Evolutionary conservation across 23 red algal species (phyloP).

Genomic region (Chondrus crispus): DNA sequence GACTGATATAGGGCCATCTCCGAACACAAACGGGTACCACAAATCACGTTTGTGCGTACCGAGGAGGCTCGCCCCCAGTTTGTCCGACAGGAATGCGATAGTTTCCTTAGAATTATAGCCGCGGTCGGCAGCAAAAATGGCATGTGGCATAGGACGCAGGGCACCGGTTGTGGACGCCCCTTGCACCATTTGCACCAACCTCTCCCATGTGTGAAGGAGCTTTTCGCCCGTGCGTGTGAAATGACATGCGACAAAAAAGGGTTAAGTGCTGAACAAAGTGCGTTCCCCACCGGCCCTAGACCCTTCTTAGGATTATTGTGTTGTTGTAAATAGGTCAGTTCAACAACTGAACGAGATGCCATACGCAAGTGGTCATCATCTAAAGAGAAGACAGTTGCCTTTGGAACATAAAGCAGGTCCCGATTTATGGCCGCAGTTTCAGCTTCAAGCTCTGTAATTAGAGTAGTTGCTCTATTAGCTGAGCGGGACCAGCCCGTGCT

Average conservation of each 20-base stretch:
- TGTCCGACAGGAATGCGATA: not conserved
- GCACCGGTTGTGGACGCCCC: not conserved
- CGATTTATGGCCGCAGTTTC: slow-evolving; percentile 6
- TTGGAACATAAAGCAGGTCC: not conserved
- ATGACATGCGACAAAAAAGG: not conserved
- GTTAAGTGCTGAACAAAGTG: not conserved
- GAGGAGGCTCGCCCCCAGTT: not conserved
- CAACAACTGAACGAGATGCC: not conserved
- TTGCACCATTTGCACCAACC: not conserved
- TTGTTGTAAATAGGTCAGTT: not conserved
- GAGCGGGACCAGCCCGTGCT: not conserved
- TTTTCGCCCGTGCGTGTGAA: not conserved
- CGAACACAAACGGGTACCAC: not conserved
- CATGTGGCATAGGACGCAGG: not conserved
- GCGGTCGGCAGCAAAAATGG: not conserved
- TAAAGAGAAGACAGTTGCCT: not conserved
- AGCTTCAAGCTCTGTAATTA: not conserved
- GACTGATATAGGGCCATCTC: not conserved
- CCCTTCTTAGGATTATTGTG: not conserved
- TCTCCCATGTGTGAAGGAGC: not conserved
- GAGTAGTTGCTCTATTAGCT: not conserved
- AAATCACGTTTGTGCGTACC: slow-evolving; percentile 6
- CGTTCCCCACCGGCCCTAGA: not conserved
- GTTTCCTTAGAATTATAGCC: not conserved
- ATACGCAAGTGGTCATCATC: not conserved